Evolutionary conservation across 805 yeast genomes (phyloP), one percentile per base, ranked within the genome.

Genomic region (Pichia nanzhaoensis): DNA sequence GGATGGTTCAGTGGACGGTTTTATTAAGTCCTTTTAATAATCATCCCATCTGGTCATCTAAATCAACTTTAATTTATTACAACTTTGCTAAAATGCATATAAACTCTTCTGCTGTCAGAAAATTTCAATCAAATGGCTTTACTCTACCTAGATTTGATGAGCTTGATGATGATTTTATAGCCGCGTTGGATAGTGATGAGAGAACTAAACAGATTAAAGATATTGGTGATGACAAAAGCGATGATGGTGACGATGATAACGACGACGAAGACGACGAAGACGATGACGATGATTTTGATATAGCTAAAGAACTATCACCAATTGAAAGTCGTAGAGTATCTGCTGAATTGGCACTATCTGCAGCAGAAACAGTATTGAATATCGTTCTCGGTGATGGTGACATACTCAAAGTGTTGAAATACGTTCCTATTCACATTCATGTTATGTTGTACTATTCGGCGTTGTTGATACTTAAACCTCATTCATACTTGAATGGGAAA

Each of bases 1-100:
- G 89, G 89, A 82, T 82, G 86, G 85, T 82, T 4, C 80, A 82
- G 18, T 82, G 89, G 89, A 79, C 89, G 0, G 84, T 82, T 10
- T 60, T 81, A 34, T 62, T 82, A 18, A 75, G 84, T 3, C 84
- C 85, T 1, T 70, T 77, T 39, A 71, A 70, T 41, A 65, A 61
- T 17, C 63, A 63, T 24, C 75, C 79, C 33, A 62, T 71, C 0
- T 82, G 89, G 89, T 76, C 84, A 9, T 74, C 84, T 1, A 82
- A 82, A 54, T 78, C 84, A 1, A 80, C 87, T 0, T 65, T 82
- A 47, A 75, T 82, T 36, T 82, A 82, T 56, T 82, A 82, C 55
- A 81, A 82, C 55, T 82, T 81, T 67, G 89, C 89, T 30, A 78
- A 80, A 55, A 78, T 82, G 84, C 83, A 81, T 57, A 76, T 82